Evolutionary conservation across 78 protist species (phyloP).

Genomic region (Guillardia theta): DNA sequence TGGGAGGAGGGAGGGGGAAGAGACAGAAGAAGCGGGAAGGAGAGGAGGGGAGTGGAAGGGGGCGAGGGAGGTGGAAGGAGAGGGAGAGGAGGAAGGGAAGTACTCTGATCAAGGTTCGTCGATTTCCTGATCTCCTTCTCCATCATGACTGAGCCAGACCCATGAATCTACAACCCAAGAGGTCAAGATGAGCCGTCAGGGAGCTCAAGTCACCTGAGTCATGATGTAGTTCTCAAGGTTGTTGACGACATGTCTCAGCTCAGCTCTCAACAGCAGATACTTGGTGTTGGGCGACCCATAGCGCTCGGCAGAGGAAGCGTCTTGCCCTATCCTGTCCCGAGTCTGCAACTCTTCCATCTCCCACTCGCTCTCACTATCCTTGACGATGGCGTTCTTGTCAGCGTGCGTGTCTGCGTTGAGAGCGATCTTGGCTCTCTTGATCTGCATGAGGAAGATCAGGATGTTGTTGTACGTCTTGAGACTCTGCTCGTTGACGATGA

Average conservation of each 20-base stretch:
- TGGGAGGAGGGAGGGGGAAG: no score
- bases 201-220: neutral
- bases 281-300: neutral
- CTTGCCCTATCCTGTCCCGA: neutral
- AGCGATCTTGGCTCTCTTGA: neutral
- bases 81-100: no score
- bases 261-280: neutral
- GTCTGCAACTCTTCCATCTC: neutral
- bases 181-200: no score
- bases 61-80: no score
- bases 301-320: no score
- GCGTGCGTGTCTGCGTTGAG: neutral
- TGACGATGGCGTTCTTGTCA: neutral
- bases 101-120: no score
- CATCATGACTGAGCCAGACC: no score
- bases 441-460: slow-evolving; percentile 1
- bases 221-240: slow-evolving; percentile 13
- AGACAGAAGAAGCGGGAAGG: no score
- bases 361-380: neutral
- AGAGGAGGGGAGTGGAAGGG: no score
- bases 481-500: neutral
- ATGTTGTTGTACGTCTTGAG: neutral
- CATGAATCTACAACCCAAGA: no score
- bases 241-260: neutral
- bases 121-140: no score